phyloP scores from a whole-genome alignment of 2,329 filamentous ascomycete species.

The Microcyclospora pomicola region DNA sequence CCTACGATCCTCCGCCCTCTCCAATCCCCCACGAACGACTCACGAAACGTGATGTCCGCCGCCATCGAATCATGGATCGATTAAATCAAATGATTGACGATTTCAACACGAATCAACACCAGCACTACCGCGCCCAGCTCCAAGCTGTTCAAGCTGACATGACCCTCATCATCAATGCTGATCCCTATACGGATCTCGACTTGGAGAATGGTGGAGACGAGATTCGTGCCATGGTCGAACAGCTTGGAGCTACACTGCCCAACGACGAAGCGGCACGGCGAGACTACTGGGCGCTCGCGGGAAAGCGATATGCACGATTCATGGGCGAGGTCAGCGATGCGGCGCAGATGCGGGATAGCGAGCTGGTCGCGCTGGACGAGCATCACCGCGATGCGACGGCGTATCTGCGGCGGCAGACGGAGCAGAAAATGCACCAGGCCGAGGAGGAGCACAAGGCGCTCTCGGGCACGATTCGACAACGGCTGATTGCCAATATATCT shows the following conservation, averaged over 20 bases:
- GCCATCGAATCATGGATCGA: constrained; percentile 67
- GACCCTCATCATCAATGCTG: constrained; percentile 69
- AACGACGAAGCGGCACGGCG: constrained; percentile 45
- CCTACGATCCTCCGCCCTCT: constrained; percentile 20
- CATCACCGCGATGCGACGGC: constrained; percentile 42
- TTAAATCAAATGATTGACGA: constrained; percentile 61
- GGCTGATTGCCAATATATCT: constrained; percentile 43
- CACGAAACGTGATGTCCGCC: constrained; percentile 83
- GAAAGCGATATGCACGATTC: constrained; percentile 73
- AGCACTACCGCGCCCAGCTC: constrained; percentile 76
- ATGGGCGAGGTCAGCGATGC: constrained; percentile 76
- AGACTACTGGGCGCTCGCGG: constrained; percentile 51
- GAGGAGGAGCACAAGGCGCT: constrained; percentile 49
- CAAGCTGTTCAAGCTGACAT: constrained; percentile 87
- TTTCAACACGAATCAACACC: constrained; percentile 68
- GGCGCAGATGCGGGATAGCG: constrained; percentile 74
- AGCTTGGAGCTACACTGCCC: constrained; percentile 27
- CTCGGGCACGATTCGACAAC: constrained; percentile 45
- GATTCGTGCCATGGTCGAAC: constrained; percentile 45
- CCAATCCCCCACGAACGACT: constrained; percentile 35
- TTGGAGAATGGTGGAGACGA: constrained; percentile 53
- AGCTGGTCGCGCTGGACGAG: constrained; percentile 66
- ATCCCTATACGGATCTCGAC: constrained; percentile 58
- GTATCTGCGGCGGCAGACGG: constrained; percentile 42
- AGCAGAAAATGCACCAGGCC: constrained; percentile 47